phyloP scores from a whole-genome alignment of 2,329 filamentous ascomycete genomes.

The Aureobasidium sp. region DNA sequence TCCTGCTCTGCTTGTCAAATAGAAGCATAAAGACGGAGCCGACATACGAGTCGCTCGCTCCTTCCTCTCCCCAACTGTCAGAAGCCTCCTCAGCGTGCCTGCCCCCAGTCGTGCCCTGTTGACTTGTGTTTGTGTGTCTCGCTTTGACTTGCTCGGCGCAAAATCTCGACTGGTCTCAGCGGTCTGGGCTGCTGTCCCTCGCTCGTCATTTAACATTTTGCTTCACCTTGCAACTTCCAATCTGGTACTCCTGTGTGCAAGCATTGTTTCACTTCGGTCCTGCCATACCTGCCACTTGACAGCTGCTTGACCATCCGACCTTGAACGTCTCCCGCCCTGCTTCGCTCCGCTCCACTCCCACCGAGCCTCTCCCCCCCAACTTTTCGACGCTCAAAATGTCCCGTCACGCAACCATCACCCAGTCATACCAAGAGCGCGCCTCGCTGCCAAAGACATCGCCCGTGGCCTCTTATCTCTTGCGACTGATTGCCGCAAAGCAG shows the following conservation, averaged over 20 bases:
- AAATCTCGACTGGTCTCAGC: constrained; percentile 1
- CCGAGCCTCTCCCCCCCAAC: background rate
- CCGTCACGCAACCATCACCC: constrained; percentile 33
- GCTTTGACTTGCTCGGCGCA: constrained; percentile 8
- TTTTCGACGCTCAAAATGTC: background rate
- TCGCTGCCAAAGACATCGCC: constrained; percentile 35
- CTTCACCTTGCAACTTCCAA: constrained; percentile 4
- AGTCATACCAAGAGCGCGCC: constrained; percentile 39
- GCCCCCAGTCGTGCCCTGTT: background rate
- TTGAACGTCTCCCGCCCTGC: background rate
- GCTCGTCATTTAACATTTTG: background rate
- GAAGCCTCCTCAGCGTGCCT: background rate
- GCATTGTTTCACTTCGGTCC: background rate
- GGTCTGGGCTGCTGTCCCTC: background rate
- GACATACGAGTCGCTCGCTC: background rate
- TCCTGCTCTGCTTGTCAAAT: background rate
- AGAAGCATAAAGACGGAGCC: background rate
- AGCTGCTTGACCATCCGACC: background rate
- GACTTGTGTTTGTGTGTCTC: background rate
- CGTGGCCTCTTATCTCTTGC: constrained; percentile 41
- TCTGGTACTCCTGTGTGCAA: background rate
- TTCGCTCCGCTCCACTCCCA: background rate
- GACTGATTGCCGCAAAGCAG: constrained; percentile 42
- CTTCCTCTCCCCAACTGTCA: background rate
- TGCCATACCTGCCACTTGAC: background rate